Evolutionary conservation across 257 asterid species (phyloP).

Genomic region (Forsythia suspensa): DNA sequence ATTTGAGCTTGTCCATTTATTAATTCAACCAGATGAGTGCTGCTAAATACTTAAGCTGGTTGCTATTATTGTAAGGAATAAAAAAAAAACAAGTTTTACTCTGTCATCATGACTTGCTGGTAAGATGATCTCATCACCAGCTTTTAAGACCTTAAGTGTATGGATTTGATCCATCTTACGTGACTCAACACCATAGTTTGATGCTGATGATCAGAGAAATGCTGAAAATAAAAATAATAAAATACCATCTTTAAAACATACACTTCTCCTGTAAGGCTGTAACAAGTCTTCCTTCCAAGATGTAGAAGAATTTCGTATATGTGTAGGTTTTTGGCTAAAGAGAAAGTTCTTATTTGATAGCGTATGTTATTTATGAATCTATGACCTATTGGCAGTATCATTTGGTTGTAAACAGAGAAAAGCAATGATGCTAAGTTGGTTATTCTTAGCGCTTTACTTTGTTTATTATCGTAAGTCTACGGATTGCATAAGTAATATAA

Average conservation of each 20-base stretch:
- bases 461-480: too few relatives aligned
- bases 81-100: neutral
- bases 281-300: neutral
- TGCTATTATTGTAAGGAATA: neutral
- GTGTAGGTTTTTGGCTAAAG: too few relatives aligned
- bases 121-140: neutral
- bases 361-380: too few relatives aligned
- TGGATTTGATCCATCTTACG: too few relatives aligned
- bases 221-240: neutral
- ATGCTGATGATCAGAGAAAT: neutral
- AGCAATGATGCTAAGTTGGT: too few relatives aligned
- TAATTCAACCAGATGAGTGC: neutral
- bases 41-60: neutral
- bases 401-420: too few relatives aligned
- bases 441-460: too few relatives aligned
- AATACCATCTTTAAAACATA: neutral
- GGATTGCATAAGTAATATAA: too few relatives aligned
- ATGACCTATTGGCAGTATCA: too few relatives aligned
- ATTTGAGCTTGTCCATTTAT: neutral
- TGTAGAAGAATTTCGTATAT: too few relatives aligned
- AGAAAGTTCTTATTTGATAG: too few relatives aligned
- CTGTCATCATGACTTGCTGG: neutral
- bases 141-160: too few relatives aligned
- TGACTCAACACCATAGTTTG: neutral
- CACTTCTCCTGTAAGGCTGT: neutral